Evolutionary conservation across 2,329 filamentous ascomycete genomes (phyloP), one percentile per base, ranked within the genome.

Genomic region (Dothistroma pini): DNA sequence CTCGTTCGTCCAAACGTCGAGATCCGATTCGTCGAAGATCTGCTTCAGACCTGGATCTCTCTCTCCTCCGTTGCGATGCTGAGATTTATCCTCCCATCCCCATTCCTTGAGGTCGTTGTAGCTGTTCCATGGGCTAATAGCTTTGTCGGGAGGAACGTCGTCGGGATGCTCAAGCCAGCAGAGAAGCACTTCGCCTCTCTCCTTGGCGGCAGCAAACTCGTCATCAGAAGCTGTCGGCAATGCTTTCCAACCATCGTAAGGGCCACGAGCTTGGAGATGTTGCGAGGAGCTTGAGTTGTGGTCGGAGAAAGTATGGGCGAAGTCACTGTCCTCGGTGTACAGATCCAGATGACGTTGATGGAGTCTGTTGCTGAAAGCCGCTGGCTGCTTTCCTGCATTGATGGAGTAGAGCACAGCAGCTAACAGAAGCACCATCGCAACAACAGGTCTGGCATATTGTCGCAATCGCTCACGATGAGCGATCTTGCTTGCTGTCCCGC

Each of bases 31-130:
- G 6, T 25, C 54, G 3, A 57, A 44, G 16, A 57, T 25, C 6
- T 57, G 41, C 31, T 31, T 49, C 10, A 57, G 10, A 6, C 55
- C 55, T 14, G 55, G 55, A 10, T 19, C 25, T 4, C 19, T 38
- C 29, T 57, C 55, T 4, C 55, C 55, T 11, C 19, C 25, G 11
- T 21, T 19, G 1, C 21, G 21, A 1, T 11, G 22, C n/a, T 31
- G 32, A 25, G 41, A 34, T 10, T 44, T 57, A 11, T 34, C 55
- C 7, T 19, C 34, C 55, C 55, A 57, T 11, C 44, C 55, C 55
- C 55, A 57, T 25, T 50, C 29, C 21, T 53, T 34, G 16, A 53
- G 21, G 2, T 29, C 22, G 11, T 34, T 41, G 44, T 44, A 50
- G 22, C 50, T 47, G 19, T 32, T 38, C 55, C 55, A 57, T 16